phyloP scores from a whole-genome alignment of 768 basidiomycete species.

The Termitomyces bulborhizus region DNA sequence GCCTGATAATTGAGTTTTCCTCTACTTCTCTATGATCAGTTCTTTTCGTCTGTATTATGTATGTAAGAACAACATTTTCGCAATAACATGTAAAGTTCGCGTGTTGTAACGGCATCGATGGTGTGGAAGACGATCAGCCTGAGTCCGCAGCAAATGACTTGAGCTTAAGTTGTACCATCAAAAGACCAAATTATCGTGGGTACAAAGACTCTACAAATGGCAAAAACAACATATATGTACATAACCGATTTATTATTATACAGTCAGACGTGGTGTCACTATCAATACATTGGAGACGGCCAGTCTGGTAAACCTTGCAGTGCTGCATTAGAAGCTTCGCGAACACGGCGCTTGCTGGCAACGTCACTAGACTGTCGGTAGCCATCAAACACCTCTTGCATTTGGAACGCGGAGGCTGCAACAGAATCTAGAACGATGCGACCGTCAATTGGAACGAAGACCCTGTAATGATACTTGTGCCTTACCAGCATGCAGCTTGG shows the following conservation, averaged over 20 bases:
- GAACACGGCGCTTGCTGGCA: slow-evolving; percentile 68
- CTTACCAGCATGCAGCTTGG: slow-evolving; percentile 46
- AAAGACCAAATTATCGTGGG: background rate
- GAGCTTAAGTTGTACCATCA: background rate
- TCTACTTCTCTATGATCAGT: background rate
- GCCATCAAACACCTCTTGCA: slow-evolving; percentile 65
- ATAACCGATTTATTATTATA: background rate
- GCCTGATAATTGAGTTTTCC: slow-evolving; percentile 1
- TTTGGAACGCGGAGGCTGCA: slow-evolving; percentile 67
- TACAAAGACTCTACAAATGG: background rate
- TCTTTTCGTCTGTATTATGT: background rate
- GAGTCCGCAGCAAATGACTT: background rate
- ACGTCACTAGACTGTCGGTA: slow-evolving; percentile 71
- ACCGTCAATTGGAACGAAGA: background rate
- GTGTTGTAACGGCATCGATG: background rate
- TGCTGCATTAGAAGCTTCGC: slow-evolving; percentile 75
- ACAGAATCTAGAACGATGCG: slow-evolving; percentile 42
- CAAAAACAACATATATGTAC: background rate
- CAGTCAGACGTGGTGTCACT: background rate
- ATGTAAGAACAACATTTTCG: background rate
- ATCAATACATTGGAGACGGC: slow-evolving; percentile 34
- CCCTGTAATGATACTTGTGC: background rate
- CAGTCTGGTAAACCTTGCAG: slow-evolving; percentile 68
- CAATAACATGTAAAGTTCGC: background rate
- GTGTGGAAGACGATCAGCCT: too few relatives aligned